Conservation (phyloP, 148 eudicot species). For the Simmondsia chinensis region DNA sequence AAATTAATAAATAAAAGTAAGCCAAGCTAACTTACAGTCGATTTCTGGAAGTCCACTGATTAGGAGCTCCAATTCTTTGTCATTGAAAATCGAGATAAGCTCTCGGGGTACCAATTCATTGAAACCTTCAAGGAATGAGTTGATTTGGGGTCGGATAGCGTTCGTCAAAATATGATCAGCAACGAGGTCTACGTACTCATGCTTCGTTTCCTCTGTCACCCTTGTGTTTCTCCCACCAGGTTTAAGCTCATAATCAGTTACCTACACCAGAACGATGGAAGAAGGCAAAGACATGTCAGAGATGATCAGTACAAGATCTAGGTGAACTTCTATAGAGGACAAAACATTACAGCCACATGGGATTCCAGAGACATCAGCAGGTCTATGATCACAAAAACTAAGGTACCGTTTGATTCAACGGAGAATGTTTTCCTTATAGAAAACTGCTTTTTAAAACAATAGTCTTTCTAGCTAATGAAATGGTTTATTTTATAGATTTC, state of each 20-base stretch:
- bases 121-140: constrained; percentile 90
- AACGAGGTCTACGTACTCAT: constrained; percentile 95
- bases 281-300: constrained; percentile 5
- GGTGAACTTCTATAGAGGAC: too few species aligned
- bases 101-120: constrained; percentile 80
- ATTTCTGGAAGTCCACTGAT: constrained; percentile 99
- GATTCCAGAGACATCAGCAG: too few species aligned
- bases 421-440: too few species aligned
- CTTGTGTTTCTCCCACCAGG: constrained; percentile 96
- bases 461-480: too few species aligned
- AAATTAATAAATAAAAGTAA: neutral
- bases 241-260: constrained; percentile 93
- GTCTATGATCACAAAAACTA: too few species aligned
- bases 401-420: too few species aligned
- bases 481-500: too few species aligned
- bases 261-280: constrained; percentile 28
- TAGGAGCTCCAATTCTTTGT: constrained; percentile 94
- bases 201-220: constrained; percentile 98
- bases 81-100: constrained; percentile 86
- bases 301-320: too few species aligned
- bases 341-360: too few species aligned
- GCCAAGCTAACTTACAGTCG: constrained; percentile 52
- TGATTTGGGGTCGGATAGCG: constrained; percentile 98
- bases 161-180: constrained; percentile 95
- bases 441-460: too few species aligned